Base-by-base conservation (phyloP, 805 yeast genomes). In the Ogataea methylovora region DNA sequence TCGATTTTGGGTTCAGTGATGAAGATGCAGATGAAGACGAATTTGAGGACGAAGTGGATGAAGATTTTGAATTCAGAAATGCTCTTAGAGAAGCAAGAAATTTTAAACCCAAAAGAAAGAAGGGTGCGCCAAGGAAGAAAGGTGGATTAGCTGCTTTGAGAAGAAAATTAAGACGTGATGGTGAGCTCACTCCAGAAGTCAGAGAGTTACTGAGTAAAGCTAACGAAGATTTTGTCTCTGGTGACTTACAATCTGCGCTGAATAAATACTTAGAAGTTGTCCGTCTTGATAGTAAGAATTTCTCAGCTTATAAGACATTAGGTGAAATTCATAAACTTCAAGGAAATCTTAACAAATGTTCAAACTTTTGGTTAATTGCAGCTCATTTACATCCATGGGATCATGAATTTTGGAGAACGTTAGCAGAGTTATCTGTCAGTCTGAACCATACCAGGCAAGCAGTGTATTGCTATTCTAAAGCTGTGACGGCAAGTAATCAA, bases 241-340 rank as follows among this genome's bases (percentile, higher is more conserved):
- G 69, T 32, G 80, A 82, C 46, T 66, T 72, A 14, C 72, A 68
- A 21, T 65, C 60, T 1, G 90, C 94, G 0, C 69, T 73, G 44
- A 59, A 70, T 33, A 51, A 69, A 32, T 88, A 71, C 56, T 61
- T 66, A 44, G 84, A 75, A 40, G 94, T 86, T 10, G 78, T 90
- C 39, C 76, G 79, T 45, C 66, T 77, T 35, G 95, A 87, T 50
- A 79, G 84, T 11, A 73, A 73, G 43, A 82, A 84, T 52, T 80
- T 75, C 54, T 76, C 83, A 29, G 96, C 96, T 0, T 88, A 88
- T 63, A 80, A 83, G 48, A 83, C 94, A 0, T 60, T 87, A 29
- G 97, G 96, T 30, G 95, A 84, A 49, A 83, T 90, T 30, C 80
- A 83, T 43, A 69, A 75, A 36, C 62, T 71, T 34, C 79, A 76